phyloP scores from a whole-genome alignment of 805 yeast species.

The Starmera pachycereana region DNA sequence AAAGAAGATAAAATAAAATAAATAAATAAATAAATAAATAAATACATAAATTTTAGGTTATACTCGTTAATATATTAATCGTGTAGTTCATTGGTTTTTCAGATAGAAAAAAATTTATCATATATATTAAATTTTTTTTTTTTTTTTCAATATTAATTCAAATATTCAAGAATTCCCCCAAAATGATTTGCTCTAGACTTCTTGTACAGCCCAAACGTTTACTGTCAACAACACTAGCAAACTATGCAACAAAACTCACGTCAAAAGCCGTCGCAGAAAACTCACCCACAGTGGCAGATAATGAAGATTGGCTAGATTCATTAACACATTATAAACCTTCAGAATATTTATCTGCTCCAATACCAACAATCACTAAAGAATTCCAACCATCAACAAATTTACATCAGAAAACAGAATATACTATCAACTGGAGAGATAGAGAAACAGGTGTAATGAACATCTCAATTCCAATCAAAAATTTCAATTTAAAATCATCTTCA shows the following conservation, averaged over 20 bases:
- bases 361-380: not conserved
- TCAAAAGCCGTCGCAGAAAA: slow-evolving; percentile 19
- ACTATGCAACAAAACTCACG: not conserved
- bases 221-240: no score
- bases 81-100: no score
- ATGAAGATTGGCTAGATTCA: slow-evolving; percentile 30
- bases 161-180: no score
- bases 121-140: no score
- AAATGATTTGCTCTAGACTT: no score
- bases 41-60: no score
- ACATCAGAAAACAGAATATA: not conserved
- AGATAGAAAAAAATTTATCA: no score
- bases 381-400: not conserved
- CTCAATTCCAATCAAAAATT: not conserved
- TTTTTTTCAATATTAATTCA: no score
- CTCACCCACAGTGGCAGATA: slow-evolving; percentile 31
- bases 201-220: no score
- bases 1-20: no score
- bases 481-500: slow-evolving; percentile 22
- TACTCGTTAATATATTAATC: no score
- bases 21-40: no score
- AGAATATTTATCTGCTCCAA: not conserved
- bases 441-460: not conserved
- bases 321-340: slow-evolving; percentile 3
- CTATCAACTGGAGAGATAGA: not conserved